A percentile compares a stretch with the other conserved stretches of the same genome.
Evolutionary conservation across 129 eudicot genomes (phyloP).

Genomic region (Deinandra increscens): DNA sequence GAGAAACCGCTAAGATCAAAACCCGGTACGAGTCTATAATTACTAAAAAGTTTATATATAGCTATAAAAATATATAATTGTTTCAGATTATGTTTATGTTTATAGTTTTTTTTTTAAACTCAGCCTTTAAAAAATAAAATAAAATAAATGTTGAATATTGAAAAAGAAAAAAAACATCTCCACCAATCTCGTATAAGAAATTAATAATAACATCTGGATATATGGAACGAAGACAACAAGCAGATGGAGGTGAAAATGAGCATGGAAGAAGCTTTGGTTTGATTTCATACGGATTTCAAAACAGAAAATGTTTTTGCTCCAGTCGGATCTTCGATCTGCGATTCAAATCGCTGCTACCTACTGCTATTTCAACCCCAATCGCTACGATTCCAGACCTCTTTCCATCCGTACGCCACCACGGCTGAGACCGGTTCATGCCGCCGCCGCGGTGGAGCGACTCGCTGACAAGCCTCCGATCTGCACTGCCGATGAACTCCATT

Average conservation of each 20-base stretch:
- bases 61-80: too few species aligned
- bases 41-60: too few species aligned
- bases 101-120: too few species aligned
- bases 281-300: not conserved
- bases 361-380: slow-evolving; percentile 35
- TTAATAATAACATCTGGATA: not conserved
- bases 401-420: slow-evolving; percentile 33
- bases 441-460: slow-evolving; percentile 21
- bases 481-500: slow-evolving; percentile 86
- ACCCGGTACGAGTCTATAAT: too few species aligned
- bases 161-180: too few species aligned
- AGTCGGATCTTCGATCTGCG: slow-evolving; percentile 46
- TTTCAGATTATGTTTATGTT: too few species aligned
- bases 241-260: slow-evolving; percentile 1
- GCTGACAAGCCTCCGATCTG: slow-evolving; percentile 58
- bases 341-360: slow-evolving; percentile 44
- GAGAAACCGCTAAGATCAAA: too few species aligned
- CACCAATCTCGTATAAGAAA: not conserved
- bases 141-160: too few species aligned
- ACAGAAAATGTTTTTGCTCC: slow-evolving; percentile 39
- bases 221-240: not conserved
- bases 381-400: slow-evolving; percentile 26
- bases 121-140: too few species aligned
- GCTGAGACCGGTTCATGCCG: slow-evolving; percentile 13
- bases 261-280: not conserved